Evolutionary conservation across 2,329 filamentous ascomycete genomes (phyloP).

Genomic region (Fusarium floridanum): DNA sequence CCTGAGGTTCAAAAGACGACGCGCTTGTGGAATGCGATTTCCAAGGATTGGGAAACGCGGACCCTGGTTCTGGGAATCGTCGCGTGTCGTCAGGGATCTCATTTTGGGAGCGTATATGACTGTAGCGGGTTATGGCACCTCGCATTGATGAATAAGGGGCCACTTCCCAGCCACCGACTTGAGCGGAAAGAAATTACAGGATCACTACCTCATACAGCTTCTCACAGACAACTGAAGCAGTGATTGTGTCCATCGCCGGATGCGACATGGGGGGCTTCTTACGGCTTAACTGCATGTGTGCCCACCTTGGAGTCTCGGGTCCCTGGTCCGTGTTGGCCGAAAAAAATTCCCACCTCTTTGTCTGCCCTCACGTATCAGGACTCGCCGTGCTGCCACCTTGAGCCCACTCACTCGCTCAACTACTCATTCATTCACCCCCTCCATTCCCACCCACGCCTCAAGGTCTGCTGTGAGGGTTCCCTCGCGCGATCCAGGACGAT

Average conservation of each 20-base stretch:
- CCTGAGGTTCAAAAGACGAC: not conserved
- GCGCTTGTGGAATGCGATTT: slow-evolving; percentile 5
- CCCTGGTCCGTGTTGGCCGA: slow-evolving; percentile 27
- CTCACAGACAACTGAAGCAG: not conserved
- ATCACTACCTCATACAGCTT: not conserved
- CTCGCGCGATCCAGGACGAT: slow-evolving; percentile 24
- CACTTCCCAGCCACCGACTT: slow-evolving; percentile 22
- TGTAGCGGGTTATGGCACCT: slow-evolving; percentile 15
- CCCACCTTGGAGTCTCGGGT: slow-evolving; percentile 28
- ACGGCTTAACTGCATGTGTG: slow-evolving; percentile 16
- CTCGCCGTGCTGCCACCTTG: not conserved
- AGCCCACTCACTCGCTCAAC: slow-evolving; percentile 22
- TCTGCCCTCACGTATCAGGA: slow-evolving; percentile 17
- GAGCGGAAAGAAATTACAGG: not conserved
- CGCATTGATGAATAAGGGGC: slow-evolving; percentile 9
- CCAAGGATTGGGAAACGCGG: slow-evolving; percentile 24
- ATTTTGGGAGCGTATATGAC: not conserved
- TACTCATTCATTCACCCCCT: slow-evolving; percentile 14
- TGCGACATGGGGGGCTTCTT: not conserved
- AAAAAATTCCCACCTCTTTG: slow-evolving; percentile 12
- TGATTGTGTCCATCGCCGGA: slow-evolving; percentile 17
- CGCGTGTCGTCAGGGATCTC: slow-evolving; percentile 39
- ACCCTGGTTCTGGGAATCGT: slow-evolving; percentile 30
- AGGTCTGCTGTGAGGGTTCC: slow-evolving; percentile 25
- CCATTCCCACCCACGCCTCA: slow-evolving; percentile 19